phyloP scores from a whole-genome alignment of 768 basidiomycete genomes.

The Amanita exitialis region DNA sequence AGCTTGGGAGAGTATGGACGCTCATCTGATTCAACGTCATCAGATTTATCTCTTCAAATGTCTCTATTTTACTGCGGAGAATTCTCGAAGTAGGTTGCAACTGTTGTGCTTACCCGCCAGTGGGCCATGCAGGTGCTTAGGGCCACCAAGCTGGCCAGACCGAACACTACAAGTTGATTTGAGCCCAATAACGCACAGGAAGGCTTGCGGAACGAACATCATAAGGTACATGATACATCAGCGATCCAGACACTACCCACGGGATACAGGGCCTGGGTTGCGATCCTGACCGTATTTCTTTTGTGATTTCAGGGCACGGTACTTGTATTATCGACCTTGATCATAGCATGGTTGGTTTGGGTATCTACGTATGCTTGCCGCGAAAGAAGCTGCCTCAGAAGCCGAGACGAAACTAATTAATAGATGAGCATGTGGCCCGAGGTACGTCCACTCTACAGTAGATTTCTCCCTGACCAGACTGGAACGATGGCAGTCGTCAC shows the following conservation, averaged over 20 bases:
- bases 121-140: conserved; percentile 50
- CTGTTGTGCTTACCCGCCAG: conserved; percentile 34
- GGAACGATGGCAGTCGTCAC: too few species aligned
- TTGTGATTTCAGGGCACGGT: conserved; percentile 41
- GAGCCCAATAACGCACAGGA: background rate
- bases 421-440: too few species aligned
- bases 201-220: conserved; percentile 31
- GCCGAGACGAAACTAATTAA: conserved; percentile 37
- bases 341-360: conserved; percentile 60
- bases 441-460: too few species aligned
- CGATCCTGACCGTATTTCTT: conserved; percentile 59
- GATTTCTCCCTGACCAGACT: too few species aligned
- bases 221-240: conserved; percentile 54
- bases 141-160: conserved; percentile 65
- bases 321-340: conserved; percentile 66
- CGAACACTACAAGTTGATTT: conserved; percentile 37
- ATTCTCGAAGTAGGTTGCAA: background rate
- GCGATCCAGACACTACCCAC: conserved; percentile 58
- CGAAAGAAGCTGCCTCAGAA: conserved; percentile 30
- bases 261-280: conserved; percentile 41
- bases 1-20: conserved; percentile 59
- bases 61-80: conserved; percentile 53
- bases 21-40: conserved; percentile 55
- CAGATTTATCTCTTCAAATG: conserved; percentile 73
- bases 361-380: conserved; percentile 54